A percentile compares a stretch with the other conserved stretches of the same genome.
phyloP scores from a whole-genome alignment of 2,329 filamentous ascomycete genomes.

The Aspergillus pseudonomiae region DNA sequence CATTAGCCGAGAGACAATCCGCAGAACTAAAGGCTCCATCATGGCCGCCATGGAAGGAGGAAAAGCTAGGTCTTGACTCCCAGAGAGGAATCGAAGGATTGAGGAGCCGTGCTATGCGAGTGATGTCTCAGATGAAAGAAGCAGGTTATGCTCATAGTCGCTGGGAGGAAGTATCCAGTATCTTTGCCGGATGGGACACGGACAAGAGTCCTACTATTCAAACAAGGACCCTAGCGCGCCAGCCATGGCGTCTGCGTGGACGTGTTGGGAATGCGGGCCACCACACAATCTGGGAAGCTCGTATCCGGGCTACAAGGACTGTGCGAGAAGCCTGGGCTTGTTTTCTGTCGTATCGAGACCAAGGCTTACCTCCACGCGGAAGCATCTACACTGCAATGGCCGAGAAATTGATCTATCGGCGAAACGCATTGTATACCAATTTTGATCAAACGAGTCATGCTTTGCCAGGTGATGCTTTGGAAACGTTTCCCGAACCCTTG shows the following conservation, averaged over 20 bases:
- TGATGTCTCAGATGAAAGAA: conserved; percentile 60
- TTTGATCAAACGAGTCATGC: conserved; percentile 29
- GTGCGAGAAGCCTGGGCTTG: conserved; percentile 67
- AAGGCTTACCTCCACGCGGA: conserved; percentile 37
- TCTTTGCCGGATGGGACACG: conserved; percentile 65
- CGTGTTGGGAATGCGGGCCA: conserved; percentile 25
- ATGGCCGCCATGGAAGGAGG: conserved; percentile 69
- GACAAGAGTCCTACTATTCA: conserved; percentile 67
- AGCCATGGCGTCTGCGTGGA: conserved; percentile 25
- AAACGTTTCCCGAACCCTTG: conserved; percentile 57
- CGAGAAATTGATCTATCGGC: conserved; percentile 54
- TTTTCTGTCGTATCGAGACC: conserved; percentile 59
- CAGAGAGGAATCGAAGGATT: conserved; percentile 59
- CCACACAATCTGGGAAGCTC: conserved; percentile 56
- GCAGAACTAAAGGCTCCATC: conserved; percentile 61
- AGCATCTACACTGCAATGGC: conserved; percentile 60
- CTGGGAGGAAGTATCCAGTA: conserved; percentile 58
- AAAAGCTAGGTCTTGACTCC: conserved; percentile 63
- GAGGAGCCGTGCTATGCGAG: conserved; percentile 58
- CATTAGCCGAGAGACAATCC: conserved; percentile 58
- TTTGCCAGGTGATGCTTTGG: conserved; percentile 60
- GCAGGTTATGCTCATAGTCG: conserved; percentile 57
- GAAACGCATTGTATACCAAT: conserved; percentile 25
- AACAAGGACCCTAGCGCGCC: conserved; percentile 51
- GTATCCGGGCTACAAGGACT: conserved; percentile 63